Evolutionary conservation across 2,329 filamentous ascomycete genomes (phyloP).

Genomic region (Metarhizium humberi): DNA sequence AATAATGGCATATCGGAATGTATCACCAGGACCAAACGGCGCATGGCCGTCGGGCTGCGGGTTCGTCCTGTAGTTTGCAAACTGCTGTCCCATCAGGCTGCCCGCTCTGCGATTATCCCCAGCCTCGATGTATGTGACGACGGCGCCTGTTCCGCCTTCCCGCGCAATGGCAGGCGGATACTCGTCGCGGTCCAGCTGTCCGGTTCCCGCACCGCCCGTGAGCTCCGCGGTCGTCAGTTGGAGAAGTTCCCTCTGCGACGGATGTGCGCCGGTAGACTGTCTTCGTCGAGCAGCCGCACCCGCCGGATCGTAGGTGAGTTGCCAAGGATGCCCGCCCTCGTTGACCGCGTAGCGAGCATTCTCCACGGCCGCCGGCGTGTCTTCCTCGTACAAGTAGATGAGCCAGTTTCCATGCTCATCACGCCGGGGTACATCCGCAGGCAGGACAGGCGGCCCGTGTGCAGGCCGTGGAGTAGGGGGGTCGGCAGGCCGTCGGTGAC

Average conservation of each 20-base stretch:
- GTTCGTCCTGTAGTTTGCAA: background rate
- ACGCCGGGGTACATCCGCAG: background rate
- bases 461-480: too few relatives aligned
- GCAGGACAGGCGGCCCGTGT: background rate
- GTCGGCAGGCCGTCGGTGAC: too few relatives aligned
- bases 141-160: background rate
- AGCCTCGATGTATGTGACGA: background rate
- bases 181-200: background rate
- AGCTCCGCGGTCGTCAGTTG: background rate
- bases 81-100: background rate
- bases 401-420: conserved; percentile 1
- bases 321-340: background rate
- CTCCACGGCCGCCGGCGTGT: background rate
- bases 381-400: conserved; percentile 1
- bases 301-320: background rate
- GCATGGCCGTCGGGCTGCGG: background rate
- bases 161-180: background rate
- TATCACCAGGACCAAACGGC: background rate
- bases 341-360: background rate
- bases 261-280: background rate
- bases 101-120: background rate
- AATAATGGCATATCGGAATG: background rate
- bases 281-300: background rate
- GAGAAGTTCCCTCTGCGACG: background rate
- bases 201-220: background rate